Evolutionary conservation across 2,329 filamentous ascomycete genomes (phyloP), one percentile per base, ranked within the genome.

Genomic region (Verruconis gallopava): DNA sequence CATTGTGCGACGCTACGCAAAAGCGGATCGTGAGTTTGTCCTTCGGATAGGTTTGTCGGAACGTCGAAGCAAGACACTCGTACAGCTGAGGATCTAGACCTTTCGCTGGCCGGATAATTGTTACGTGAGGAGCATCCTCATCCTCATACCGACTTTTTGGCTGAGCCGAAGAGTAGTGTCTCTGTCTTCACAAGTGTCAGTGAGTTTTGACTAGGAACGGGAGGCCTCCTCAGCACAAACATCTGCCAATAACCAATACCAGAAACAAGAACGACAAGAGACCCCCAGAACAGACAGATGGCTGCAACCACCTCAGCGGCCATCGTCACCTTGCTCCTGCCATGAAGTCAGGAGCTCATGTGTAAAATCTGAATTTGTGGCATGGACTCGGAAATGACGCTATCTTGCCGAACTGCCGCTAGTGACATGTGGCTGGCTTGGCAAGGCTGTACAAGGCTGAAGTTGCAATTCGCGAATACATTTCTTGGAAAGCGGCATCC

Each of bases 101-200:
- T 63, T 95, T 96, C 49, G 94, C 80, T 0, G 91, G 93, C 2
- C 91, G 82, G 50, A 98, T 86, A 46, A 94, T 73, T 21, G 91
- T 96, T 53, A 98, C 72, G 63, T 85, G 79, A 13, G 88, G 89
- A 3, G 85, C 68, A 30, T 77, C 63, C 30, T 17, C n/a, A n/a
- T 30, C 25, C 9, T 13, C 9, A 14, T n/a, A 14, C 22, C 11
- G 42, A 42, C 21, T 38, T 20, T 22, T 37, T 21, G 6, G 35
- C 17, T n/a, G 33, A 25, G 17, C 21, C 4, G 41, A 17, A 20
- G 41, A 43, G 28, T 38, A 43, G 21, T 43, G 34, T 20, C 41
- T 22, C 21, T 37, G 30, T 37, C 41, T 43, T 15, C 13, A 30
- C 4, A 21, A 6, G 6, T 13, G 14, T 40, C 5, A 38, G 11